phyloP scores from a whole-genome alignment of 345 rosid species.

The Hypericum androsaemum region DNA sequence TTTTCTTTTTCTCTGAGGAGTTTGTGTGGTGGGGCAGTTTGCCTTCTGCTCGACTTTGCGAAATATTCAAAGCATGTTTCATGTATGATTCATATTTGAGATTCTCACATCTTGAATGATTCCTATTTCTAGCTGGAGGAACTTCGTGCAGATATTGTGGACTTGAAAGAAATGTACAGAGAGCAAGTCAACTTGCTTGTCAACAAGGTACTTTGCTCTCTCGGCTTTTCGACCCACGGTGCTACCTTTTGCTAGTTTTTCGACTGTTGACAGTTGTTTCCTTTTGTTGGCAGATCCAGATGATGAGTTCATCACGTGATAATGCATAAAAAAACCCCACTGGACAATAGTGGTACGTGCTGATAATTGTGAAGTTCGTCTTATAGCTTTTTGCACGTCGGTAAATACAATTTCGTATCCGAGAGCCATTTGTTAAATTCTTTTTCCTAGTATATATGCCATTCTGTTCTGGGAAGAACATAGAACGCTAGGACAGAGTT shows the following conservation, averaged over 20 bases:
- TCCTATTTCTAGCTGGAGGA: conserved; percentile 75
- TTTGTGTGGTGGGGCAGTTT: too few species aligned
- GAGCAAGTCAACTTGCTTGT: conserved; percentile 99
- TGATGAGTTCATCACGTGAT: conserved; percentile 31
- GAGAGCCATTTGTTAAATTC: too few species aligned
- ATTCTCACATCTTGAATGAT: too few species aligned
- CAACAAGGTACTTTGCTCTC: conserved; percentile 51
- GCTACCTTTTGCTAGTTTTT: not conserved
- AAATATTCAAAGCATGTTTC: too few species aligned
- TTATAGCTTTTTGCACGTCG: conserved; percentile 11
- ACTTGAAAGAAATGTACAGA: conserved; percentile 99
- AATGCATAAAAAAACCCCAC: conserved; percentile 9
- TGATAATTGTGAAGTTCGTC: conserved; percentile 3
- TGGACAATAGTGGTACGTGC: not conserved
- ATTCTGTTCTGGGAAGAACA: too few species aligned
- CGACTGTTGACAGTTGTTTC: conserved; percentile 1
- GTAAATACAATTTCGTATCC: conserved; percentile 2
- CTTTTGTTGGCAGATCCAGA: conserved; percentile 44
- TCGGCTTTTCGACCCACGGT: not conserved
- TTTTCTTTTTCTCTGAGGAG: too few species aligned
- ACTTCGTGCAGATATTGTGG: conserved; percentile 88
- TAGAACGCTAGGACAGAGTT: too few species aligned
- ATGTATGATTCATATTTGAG: too few species aligned
- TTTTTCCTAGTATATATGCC: too few species aligned
- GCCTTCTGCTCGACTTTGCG: too few species aligned